Base-by-base conservation (phyloP, 2,329 filamentous ascomycete species). In the Sporothrix phasma region DNA sequence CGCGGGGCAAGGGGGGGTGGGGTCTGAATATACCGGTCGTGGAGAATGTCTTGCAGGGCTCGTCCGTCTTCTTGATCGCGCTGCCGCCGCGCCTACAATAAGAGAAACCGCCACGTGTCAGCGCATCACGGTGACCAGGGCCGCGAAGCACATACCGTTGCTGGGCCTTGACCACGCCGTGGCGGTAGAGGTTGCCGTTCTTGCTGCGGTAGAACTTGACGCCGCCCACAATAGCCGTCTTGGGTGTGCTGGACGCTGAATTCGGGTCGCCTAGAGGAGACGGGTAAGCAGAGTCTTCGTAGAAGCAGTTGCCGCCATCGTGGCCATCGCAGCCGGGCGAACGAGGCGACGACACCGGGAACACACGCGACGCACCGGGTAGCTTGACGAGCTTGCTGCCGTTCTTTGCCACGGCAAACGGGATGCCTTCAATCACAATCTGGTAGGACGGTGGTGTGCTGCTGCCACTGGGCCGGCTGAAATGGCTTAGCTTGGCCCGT, bases 171-270 rank as follows among this genome's bases (percentile, higher is more conserved):
- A 93, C 83, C 64, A 91, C 81, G 67, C 88, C 86, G 71, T 88
- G 83, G 63, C 90, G 88, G 71, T 92, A 88, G 29, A 96, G 82
- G 70, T 96, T 96, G 67, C 92, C 92, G 69, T 88, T 88, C 74
- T 93, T 95, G 75, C 90, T 96, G 69, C 92, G 84, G 70, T 90
- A 82, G 73, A 96, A 96, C 68, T 84, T 86, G 70, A 96, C 89
- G 47, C 90, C 90, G 61, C 88, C 89, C 66, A 96, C 79, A 5
- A 79, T 77, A 46, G 87, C 82, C 67, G 81, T 83, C 75, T 92
- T 94, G 0, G 92, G 92, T 2, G 91, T 95, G 56, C 81, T 79
- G 62, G 82, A 84, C 62, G 84, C 80, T 43, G 82, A 78, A 71
- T 86, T 84, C 54, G 79, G 76, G 69, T 87, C 84, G 74, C 80